Percentiles rank a stretch among this genome's conserved stretches.
These are phyloP conservation scores for Arabis alpina DNA, from an alignment of 345 rosid genomes.

Conservation along the genomic window DNA sequence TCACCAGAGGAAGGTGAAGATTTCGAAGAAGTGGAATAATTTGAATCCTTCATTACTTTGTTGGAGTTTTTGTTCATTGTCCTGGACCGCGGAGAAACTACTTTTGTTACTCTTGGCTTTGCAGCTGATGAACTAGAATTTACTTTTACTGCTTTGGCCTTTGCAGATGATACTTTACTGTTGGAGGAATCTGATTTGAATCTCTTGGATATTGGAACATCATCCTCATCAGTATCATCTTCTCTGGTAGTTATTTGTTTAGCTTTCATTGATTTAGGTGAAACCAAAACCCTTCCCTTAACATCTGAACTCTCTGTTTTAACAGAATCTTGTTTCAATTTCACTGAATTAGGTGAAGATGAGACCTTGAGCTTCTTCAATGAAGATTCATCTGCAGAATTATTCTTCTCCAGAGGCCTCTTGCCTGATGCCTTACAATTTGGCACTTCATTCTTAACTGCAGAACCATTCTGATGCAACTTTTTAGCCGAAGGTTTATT, in stretches of 20 bases:
- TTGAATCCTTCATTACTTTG: conserved; percentile 60
- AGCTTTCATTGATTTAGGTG: conserved; percentile 34
- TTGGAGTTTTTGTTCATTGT: conserved; percentile 55
- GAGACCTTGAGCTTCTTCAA: conserved; percentile 71
- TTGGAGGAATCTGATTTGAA: conserved; percentile 54
- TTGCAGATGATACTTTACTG: conserved; percentile 53
- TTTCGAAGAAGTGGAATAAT: conserved; percentile 72
- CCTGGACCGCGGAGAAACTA: conserved; percentile 60
- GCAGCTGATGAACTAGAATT: conserved; percentile 49
- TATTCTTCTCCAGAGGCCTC: conserved; percentile 73
- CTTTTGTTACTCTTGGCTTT: conserved; percentile 59
- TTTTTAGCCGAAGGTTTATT: conserved; percentile 60
- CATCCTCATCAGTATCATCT: conserved; percentile 64
- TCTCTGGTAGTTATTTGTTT: conserved; percentile 40
- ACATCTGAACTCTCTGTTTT: conserved; percentile 47
- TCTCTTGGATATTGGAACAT: conserved; percentile 77
- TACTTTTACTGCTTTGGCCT: conserved; percentile 57
- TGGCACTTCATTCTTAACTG: conserved; percentile 51
- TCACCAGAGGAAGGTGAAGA: conserved; percentile 75
- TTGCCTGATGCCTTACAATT: conserved; percentile 51
- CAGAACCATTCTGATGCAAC: conserved; percentile 69
- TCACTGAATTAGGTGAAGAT: conserved; percentile 47
- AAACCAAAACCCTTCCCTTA: conserved; percentile 32
- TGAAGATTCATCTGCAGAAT: conserved; percentile 52
- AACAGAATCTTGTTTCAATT: conserved; percentile 57